A percentile compares a stretch with the other conserved stretches of the same genome.
phyloP scores from a whole-genome alignment of 1,139 yeast genomes.

The Hemisphaericaspora subhashii region DNA sequence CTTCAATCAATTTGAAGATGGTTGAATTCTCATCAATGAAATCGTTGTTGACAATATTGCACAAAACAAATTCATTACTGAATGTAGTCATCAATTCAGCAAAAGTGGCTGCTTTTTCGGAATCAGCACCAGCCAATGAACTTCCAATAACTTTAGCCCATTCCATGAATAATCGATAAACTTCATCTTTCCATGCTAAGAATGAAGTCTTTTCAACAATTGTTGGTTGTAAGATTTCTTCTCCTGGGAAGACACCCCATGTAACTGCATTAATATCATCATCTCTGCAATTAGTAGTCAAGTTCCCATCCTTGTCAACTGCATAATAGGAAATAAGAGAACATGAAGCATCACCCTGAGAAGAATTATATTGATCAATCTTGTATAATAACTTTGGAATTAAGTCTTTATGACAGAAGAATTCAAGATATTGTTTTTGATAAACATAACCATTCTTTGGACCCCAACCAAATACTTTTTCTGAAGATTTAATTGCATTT shows the following conservation, averaged over 20 bases:
- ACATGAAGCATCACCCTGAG: slow-evolving; percentile 40
- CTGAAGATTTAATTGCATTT: slow-evolving; percentile 73
- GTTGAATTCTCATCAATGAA: slow-evolving; percentile 53
- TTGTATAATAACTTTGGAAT: slow-evolving; percentile 38
- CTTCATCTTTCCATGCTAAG: slow-evolving; percentile 97
- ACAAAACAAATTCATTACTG: slow-evolving; percentile 64
- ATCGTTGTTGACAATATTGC: slow-evolving; percentile 91
- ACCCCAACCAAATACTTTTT: slow-evolving; percentile 90
- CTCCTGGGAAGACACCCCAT: slow-evolving; percentile 96
- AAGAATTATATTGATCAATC: slow-evolving; percentile 37
- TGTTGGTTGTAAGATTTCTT: slow-evolving; percentile 88
- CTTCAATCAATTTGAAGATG: slow-evolving; percentile 44
- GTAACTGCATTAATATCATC: slow-evolving; percentile 93
- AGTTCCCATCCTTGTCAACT: slow-evolving; percentile 61
- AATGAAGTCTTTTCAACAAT: slow-evolving; percentile 88
- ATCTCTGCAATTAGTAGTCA: slow-evolving; percentile 65
- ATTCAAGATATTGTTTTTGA: slow-evolving; percentile 90
- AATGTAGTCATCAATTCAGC: slow-evolving; percentile 48
- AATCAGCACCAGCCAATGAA: slow-evolving; percentile 38
- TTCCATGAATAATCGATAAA: slow-evolving; percentile 75
- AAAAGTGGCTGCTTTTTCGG: slow-evolving; percentile 26
- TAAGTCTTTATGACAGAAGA: slow-evolving; percentile 64
- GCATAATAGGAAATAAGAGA: slow-evolving; percentile 73
- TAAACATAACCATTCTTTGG: slow-evolving; percentile 89
- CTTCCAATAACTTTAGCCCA: slow-evolving; percentile 64